Evolutionary conservation across 176 grass and related monocot species (phyloP), one percentile per base, ranked within the genome.

Genomic region (Tillandsia fasciculata): DNA sequence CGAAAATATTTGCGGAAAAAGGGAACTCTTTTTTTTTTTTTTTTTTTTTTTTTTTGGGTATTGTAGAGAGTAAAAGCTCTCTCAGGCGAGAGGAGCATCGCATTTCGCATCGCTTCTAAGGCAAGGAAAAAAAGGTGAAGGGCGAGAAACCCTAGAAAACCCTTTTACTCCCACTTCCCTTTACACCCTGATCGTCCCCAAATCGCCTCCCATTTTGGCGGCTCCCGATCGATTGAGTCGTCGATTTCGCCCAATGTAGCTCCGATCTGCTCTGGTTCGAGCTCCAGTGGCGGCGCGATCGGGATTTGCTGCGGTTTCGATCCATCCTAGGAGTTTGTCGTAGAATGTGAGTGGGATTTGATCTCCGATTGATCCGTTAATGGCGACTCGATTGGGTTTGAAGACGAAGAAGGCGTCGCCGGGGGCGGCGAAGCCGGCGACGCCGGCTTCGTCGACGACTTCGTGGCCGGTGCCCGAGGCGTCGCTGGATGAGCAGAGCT

Each of bases 371-470:
- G 65, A 63, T 26, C 52, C 69, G 52, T 65, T 12, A 10, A 69
- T 69, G 65, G 75, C 53, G 33, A 63, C 65, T 28, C 52, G 42
- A 64, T 48, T 69, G 52, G 78, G 65, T 42, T 79, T 87, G 53
- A 79, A 77, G 70, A 84, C 87, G 15, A 91, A 86, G 78, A 94
- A 69, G 59, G 48, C 59, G 9, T 61, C 83, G 10, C 49, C 77
- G 53, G 70, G 71, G 53, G 24, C 77, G 70, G 51, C 77, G 2
- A 68, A 69, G 50, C 50, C 81, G 42, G 50, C 80, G 58, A 87
- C 95, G 48, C 95, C 90, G 66, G 67, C 89, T 33, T 99, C 90
- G 52, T 90, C 94, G 3, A 87, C 89, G 0, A 80, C 86, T 0
- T 83, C 83, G 6, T 89, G 90, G 56, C 87, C 78, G 83, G 76